Conservation (phyloP, 805 yeast genomes). For the Jamesozyma rosinii region DNA sequence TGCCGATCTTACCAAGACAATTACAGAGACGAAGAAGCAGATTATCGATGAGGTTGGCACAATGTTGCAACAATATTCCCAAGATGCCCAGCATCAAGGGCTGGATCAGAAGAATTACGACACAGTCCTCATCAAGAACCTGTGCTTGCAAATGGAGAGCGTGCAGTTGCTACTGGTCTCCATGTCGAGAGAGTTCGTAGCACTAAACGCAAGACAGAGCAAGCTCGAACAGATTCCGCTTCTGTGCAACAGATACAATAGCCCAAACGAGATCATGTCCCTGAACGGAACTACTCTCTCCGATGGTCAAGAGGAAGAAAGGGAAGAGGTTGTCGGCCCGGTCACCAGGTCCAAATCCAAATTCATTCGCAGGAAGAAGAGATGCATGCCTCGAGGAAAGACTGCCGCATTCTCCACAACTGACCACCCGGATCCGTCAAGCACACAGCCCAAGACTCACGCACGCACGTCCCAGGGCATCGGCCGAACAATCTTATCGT, state of each 20-base stretch:
- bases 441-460: not conserved
- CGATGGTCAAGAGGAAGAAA: slow-evolving; percentile 3
- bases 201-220: slow-evolving; percentile 10
- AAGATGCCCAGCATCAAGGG: too few species aligned
- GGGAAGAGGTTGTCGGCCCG: slow-evolving; percentile 2
- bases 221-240: slow-evolving; percentile 7
- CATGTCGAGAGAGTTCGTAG: slow-evolving; percentile 11
- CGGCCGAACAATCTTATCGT: slow-evolving; percentile 23
- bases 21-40: too few species aligned
- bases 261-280: not conserved
- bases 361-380: not conserved
- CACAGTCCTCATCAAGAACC: not conserved
- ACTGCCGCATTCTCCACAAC: too few species aligned
- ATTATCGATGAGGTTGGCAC: too few species aligned
- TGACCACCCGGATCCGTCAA: too few species aligned
- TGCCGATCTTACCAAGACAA: too few species aligned
- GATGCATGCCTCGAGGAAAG: not conserved
- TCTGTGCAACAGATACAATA: not conserved
- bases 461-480: not conserved
- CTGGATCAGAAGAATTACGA: too few species aligned
- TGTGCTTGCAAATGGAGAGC: slow-evolving; percentile 12
- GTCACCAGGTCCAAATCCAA: slow-evolving; percentile 11
- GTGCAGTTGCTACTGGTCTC: slow-evolving; percentile 13
- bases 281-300: slow-evolving; percentile 11
- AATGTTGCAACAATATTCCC: too few species aligned